Base-by-base conservation (phyloP, 805 yeast species). In the Phaffomyces antillensis region DNA sequence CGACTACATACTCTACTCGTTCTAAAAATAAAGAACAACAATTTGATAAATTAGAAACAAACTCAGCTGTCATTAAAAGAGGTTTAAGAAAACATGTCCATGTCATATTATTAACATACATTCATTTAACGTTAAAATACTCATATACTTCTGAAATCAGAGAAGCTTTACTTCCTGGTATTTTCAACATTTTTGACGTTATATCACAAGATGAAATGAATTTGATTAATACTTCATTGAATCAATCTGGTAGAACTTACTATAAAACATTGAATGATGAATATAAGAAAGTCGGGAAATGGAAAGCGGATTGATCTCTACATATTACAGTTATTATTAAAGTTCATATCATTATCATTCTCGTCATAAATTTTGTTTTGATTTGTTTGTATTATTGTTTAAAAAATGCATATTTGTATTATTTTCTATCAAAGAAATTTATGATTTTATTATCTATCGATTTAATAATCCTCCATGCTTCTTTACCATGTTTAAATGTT, bases 231-330 rank as follows among this genome's bases (percentile, higher is more conserved):
- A 71, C 80, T 4, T 72, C 81, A 7, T 64, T 89, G 53, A 96
- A 91, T 53, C 59, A 66, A 20, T 76, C 85, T 35, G 84, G 93
- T 5, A 76, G 86, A 53, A 71, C 79, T 2, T 78, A 81, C 53
- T 83, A 81, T 69, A 80, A 74, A 56, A 68, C 76, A 0, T 56
- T 90, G 36, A 87, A 85, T 54, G 76, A 77, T 8, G 86, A 83
- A 50, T 91, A 87, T 66, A 78, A 76, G 59, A 80, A 74, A 57
- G 73, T 71, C 48, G 96, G 96, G 40, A 86, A 84, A 62, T 90
- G 96, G 96, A 45, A 52, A 38, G 44, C 50, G 7, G 52, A 52
- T 25, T 52, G 37, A 34, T 23, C 6, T 28, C 11, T 28, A 28
- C 30, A 28, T 28, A 28, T 28, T 13, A 9, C 4, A 7, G 11